Evolutionary conservation across 257 asterid species (phyloP).

Genomic region (Leptodermis oblonga): DNA sequence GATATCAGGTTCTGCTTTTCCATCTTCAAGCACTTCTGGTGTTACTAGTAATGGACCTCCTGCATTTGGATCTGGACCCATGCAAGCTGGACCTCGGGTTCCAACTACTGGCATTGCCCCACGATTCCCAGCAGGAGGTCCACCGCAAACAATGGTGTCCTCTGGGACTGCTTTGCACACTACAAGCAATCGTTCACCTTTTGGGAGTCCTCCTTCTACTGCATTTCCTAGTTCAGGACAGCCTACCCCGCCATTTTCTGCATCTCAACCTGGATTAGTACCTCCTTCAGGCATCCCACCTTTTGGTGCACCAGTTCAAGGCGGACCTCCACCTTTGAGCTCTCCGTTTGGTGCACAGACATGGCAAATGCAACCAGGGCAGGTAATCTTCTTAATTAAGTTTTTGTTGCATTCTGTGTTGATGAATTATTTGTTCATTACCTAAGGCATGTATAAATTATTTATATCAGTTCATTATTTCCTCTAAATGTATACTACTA

Average conservation of each 20-base stretch:
- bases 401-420: neutral
- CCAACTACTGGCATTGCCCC: constrained; percentile 61
- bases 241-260: constrained; percentile 60
- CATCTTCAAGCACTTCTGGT: constrained; percentile 40
- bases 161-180: constrained; percentile 52
- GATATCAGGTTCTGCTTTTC: constrained; percentile 44
- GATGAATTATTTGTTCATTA: neutral
- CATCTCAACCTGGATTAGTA: constrained; percentile 41
- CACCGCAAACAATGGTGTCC: constrained; percentile 41
- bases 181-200: constrained; percentile 59
- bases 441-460: neutral
- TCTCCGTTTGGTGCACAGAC: constrained; percentile 75
- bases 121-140: constrained; percentile 60
- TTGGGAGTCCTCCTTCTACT: constrained; percentile 70
- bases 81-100: constrained; percentile 52
- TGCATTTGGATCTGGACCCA: constrained; percentile 40
- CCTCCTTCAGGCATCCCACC: constrained; percentile 76
- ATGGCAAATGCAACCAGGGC: constrained; percentile 73
- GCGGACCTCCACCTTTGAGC: constrained; percentile 50
- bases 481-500: neutral
- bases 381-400: constrained; percentile 41
- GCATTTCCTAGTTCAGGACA: constrained; percentile 54
- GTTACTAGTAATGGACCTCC: constrained; percentile 72
- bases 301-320: constrained; percentile 52
- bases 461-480: neutral